Base-by-base conservation (phyloP, 2,329 filamentous ascomycete species). In the Colletotrichum chlorophyti region DNA sequence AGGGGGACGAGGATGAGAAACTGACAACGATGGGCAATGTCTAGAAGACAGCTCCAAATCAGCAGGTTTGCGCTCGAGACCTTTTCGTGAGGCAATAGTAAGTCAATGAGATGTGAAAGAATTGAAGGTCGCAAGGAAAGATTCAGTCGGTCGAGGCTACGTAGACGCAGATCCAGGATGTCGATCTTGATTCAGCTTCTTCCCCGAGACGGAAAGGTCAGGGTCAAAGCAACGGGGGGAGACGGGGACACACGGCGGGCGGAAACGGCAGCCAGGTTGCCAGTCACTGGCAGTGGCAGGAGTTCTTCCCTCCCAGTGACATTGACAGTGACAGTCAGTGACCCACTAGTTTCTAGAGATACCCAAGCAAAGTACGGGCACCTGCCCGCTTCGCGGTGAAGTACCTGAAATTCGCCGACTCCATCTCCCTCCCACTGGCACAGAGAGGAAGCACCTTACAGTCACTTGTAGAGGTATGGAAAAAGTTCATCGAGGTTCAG, bases 81-180 rank as follows among this genome's bases (percentile, higher is more conserved):
- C 32, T 42, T 35, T 37, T 23, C 19, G 12, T 29, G 19, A 31
- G 37, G 35, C n/a, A n/a, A n/a, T 21, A 31, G 19, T 35, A 42
- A 38, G 35, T 57, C 29, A 42, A 48, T 47, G 42, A 58, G 54
- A 42, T 41, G 54, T 21, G 54, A 21, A 40, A 23, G 47, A 52
- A 19, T n/a, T n/a, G n/a, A 32, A 50, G 35, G 35, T 41, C 50
- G 55, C 35, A 23, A 45, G 41, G 15, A 37, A 31, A 34, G 29
- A 58, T 37, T 42, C 23, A 29, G 29, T 31, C 23, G 37, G 46
- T 50, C 19, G 38, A 48, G 42, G 29, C 38, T 31, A 42, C 12
- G 29, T 21, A 24, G 49, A 52, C 48, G 49, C 31, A 29, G 29
- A 40, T 23, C 38, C 11, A 37, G 35, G 45, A 26, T 15, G 34